phyloP scores from a whole-genome alignment of 2,329 filamentous ascomycete species.

The Aspergillus pseudoviridinutans region DNA sequence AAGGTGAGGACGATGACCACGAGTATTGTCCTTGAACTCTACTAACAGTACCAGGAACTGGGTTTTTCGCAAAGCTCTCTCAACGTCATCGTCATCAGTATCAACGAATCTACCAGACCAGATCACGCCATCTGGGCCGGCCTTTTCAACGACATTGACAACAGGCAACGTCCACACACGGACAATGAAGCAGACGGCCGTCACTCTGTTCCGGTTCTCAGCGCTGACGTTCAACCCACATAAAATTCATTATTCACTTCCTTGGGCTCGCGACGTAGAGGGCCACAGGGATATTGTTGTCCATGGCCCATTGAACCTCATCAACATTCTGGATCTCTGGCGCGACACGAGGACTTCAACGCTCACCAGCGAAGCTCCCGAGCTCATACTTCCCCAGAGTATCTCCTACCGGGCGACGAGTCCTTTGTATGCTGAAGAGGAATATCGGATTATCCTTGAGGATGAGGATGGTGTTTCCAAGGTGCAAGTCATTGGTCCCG shows the following conservation, averaged over 20 bases:
- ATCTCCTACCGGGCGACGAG: slow-evolving; percentile 49
- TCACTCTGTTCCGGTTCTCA: slow-evolving; percentile 43
- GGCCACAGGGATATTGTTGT: slow-evolving; percentile 42
- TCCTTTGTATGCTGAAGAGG: slow-evolving; percentile 48
- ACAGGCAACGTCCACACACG: slow-evolving; percentile 26
- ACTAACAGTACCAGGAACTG: slow-evolving; percentile 33
- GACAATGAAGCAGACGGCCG: slow-evolving; percentile 34
- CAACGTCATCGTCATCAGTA: slow-evolving; percentile 11
- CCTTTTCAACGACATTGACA: slow-evolving; percentile 17
- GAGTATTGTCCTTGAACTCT: neutral
- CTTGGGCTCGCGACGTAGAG: slow-evolving; percentile 42
- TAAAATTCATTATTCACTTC: slow-evolving; percentile 43
- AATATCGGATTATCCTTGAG: slow-evolving; percentile 42
- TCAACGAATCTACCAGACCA: slow-evolving; percentile 2
- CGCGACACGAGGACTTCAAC: slow-evolving; percentile 29
- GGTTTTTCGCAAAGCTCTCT: slow-evolving; percentile 42
- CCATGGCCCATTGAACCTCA: slow-evolving; percentile 42
- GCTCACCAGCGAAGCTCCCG: slow-evolving; percentile 13
- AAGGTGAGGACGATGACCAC: slow-evolving; percentile 34
- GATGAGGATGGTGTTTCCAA: slow-evolving; percentile 25
- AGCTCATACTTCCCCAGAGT: slow-evolving; percentile 35
- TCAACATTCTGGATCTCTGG: slow-evolving; percentile 43
- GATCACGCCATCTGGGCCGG: slow-evolving; percentile 8
- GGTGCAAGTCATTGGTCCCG: slow-evolving; percentile 33
- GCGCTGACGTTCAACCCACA: slow-evolving; percentile 44